Conservation (phyloP, 768 basidiomycete species). For the Baorangia bicolor region DNA sequence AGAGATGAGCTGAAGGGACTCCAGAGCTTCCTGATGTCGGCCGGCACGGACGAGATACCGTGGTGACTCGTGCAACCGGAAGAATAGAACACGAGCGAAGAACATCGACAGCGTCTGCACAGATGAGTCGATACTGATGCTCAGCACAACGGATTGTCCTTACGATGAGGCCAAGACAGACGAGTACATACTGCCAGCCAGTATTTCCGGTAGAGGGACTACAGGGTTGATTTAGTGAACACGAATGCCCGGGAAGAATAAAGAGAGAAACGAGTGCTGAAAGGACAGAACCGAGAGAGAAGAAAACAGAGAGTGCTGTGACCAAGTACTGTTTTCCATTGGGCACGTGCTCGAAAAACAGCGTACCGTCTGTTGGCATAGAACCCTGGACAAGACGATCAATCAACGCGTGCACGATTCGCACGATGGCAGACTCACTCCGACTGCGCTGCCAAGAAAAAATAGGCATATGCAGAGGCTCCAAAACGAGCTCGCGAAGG, state of each 20-base stretch:
- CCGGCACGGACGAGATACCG: conserved; percentile 90
- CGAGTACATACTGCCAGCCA: conserved; percentile 89
- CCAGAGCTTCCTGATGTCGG: conserved; percentile 78
- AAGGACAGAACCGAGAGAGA: conserved; percentile 88
- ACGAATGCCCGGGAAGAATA: conserved; percentile 76
- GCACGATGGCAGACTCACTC: conserved; percentile 51
- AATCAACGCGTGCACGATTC: not conserved
- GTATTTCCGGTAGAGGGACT: conserved; percentile 66
- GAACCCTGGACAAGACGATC: conserved; percentile 57
- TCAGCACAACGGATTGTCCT: conserved; percentile 35
- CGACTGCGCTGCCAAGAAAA: conserved; percentile 89
- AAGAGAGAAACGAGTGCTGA: conserved; percentile 77
- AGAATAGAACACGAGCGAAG: conserved; percentile 81
- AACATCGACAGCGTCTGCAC: conserved; percentile 85
- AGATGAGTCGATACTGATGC: conserved; percentile 3
- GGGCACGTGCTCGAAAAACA: conserved; percentile 91
- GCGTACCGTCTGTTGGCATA: conserved; percentile 96
- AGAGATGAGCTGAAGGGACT: conserved; percentile 81
- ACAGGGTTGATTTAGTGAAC: conserved; percentile 53
- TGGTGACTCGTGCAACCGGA: conserved; percentile 92
- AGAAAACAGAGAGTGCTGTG: conserved; percentile 92
- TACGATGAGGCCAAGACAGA: conserved; percentile 77
- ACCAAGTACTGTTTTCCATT: conserved; percentile 89
- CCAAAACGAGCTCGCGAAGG: conserved; percentile 66
- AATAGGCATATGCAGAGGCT: conserved; percentile 78